Conservation (phyloP, 352 stramenopile genomes). For the Phytophthora rubi region DNA sequence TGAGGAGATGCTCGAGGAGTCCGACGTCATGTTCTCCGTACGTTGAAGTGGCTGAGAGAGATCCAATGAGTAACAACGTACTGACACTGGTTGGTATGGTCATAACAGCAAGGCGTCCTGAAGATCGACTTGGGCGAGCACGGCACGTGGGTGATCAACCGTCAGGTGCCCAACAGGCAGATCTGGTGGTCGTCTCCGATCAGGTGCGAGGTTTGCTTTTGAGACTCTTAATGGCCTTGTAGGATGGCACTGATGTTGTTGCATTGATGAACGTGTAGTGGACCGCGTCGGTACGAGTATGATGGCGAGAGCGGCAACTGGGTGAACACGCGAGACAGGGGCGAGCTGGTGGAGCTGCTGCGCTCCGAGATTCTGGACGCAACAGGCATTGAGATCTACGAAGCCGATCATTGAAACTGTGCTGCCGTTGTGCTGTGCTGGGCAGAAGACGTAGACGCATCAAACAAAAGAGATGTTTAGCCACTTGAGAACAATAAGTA, state of each 20-base stretch:
- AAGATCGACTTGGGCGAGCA: slow-evolving; percentile 94
- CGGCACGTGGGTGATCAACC: slow-evolving; percentile 98
- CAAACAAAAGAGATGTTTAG: slow-evolving; percentile 14
- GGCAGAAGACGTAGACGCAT: slow-evolving; percentile 5
- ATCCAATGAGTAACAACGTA: neutral
- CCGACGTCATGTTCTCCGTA: slow-evolving; percentile 81
- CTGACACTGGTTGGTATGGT: neutral
- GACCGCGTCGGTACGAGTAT: slow-evolving; percentile 91
- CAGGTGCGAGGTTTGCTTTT: slow-evolving; percentile 50
- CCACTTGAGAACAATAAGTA: slow-evolving; percentile 15
- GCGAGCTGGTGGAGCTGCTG: slow-evolving; percentile 77
- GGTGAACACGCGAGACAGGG: slow-evolving; percentile 83
- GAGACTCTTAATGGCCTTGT: neutral
- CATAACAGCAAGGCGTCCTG: slow-evolving; percentile 94
- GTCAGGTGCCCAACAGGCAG: slow-evolving; percentile 97
- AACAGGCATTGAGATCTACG: slow-evolving; percentile 85
- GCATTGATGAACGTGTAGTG: slow-evolving; percentile 42
- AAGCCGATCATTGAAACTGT: slow-evolving; percentile 1
- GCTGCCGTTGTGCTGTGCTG: slow-evolving; percentile 3
- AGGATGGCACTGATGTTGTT: slow-evolving; percentile 3
- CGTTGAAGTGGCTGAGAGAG: slow-evolving; percentile 4
- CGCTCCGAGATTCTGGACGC: slow-evolving; percentile 78
- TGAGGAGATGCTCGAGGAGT: slow-evolving; percentile 87
- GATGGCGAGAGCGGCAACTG: slow-evolving; percentile 70
- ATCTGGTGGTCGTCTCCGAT: slow-evolving; percentile 98